Base-by-base conservation (phyloP, 805 yeast genomes). In the Ogataea parapolymorpha region DNA sequence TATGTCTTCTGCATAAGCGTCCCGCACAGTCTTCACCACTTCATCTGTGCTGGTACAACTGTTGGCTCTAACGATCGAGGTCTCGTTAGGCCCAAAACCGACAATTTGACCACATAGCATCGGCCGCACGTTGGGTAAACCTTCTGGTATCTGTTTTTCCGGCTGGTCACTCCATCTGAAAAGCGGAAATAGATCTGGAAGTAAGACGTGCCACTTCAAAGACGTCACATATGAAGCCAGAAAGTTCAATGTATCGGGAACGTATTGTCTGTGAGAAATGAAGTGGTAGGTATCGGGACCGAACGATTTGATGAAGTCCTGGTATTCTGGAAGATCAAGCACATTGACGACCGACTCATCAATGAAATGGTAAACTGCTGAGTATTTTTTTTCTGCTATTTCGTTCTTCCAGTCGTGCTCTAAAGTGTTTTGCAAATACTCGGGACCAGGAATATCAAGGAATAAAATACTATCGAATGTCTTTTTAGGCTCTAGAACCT, bases 311-410 rank as follows among this genome's bases (percentile, higher is more conserved):
- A 85, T 70, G 48, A 86, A 82, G 0, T 58, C 44, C 5, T 62
- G 35, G 49, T 85, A 77, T 4, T 63, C 63, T 1, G 63, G 61
- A 48, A 65, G 65, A 46, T 54, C 50, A 25, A 68, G 62, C 0
- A 75, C 68, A 35, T 78, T 75, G 2, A 14, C 15, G 5, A 58
- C 35, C 2, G 71, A 75, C 5, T 71, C 75, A n/a, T 85, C 93
- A 20, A 93, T 63, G 42, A 87, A 76, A 61, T 87, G 95, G 58
- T 86, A 89, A 1, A 89, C 83, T 1, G 75, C 59, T 1, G 78
- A 74, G 37, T 45, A 55, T 8, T 51, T 44, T 2, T 40, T 41
- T 4, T 40, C 36, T 2, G 38, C 25, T 4, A 51, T 12, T 2
- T 52, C 54, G 1, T 16, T 22, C 16, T 41, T 13, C 63, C 66